Percentiles rank a stretch among this genome's conserved stretches.
These are phyloP conservation scores for Hymenoscyphus infarciens DNA, from an alignment of 2,329 filamentous ascomycete genomes.

Conservation along the genomic window DNA sequence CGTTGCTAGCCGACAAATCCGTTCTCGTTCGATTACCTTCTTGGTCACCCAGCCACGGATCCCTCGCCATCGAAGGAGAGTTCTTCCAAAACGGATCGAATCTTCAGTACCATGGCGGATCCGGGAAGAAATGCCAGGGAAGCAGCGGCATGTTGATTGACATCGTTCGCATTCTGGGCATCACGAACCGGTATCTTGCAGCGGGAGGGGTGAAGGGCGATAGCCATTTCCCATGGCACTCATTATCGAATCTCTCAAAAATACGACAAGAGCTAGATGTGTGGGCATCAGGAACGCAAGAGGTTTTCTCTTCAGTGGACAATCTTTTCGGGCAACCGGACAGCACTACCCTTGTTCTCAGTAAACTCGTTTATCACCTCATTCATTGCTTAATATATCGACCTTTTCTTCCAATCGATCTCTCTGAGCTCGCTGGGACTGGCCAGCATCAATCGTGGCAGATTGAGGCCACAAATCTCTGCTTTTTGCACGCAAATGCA, in stretches of 20 bases:
- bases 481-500: constrained; percentile 81
- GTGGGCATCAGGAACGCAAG: constrained; percentile 79
- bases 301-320: constrained; percentile 73
- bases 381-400: constrained; percentile 85
- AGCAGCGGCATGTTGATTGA: constrained; percentile 80
- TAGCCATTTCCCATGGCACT: constrained; percentile 88
- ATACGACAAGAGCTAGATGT: constrained; percentile 81
- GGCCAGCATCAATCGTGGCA: constrained; percentile 91
- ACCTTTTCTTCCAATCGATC: constrained; percentile 80
- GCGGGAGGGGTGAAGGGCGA: constrained; percentile 85
- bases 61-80: constrained; percentile 68
- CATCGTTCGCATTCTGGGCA: constrained; percentile 76
- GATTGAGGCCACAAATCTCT: constrained; percentile 84
- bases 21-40: constrained; percentile 73
- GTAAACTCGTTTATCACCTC: constrained; percentile 83
- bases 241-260: constrained; percentile 78
- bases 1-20: constrained; percentile 73
- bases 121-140: constrained; percentile 67
- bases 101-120: constrained; percentile 66
- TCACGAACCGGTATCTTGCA: constrained; percentile 79
- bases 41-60: constrained; percentile 61
- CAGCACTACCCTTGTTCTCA: constrained; percentile 73
- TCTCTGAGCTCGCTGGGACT: constrained; percentile 73
- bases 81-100: constrained; percentile 79
- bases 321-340: constrained; percentile 73